Evolutionary conservation across 495 filamentous ascomycete species (phyloP), one percentile per base, ranked within the genome.

Genomic region (Hypoxylon lenormandii): DNA sequence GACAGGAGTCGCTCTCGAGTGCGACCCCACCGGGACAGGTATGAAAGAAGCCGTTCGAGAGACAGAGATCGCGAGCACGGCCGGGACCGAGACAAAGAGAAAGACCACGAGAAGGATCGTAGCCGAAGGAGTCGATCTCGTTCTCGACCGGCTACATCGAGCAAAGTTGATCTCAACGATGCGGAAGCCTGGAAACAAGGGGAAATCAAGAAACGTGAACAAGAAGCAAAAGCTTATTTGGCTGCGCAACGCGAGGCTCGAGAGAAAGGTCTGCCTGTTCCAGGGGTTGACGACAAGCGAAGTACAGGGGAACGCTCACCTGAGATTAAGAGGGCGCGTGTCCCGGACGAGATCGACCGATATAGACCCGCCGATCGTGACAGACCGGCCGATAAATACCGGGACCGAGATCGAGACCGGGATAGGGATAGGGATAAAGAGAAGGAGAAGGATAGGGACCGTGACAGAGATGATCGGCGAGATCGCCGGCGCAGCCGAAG

Each of bases 141-240:
- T 8, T 80, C 80, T 16, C 76, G 77, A 10, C 72, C 71, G 5
- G 60, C 48, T 7, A 76, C 74, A 6, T 70, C 74, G 8, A 74
- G 60, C 47, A 73, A 71, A 23, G 55, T 52, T 23, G 54, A 58
- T 22, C 21, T 72, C 13, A 72, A 50, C 5, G 72, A 74, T 33
- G 70, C 73, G 26, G 81, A 81, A 72, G 80, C 78, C 2, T 82
- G 81, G 82, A 86, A 85, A 61, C 82, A 82, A 58, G 79, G 77
- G 38, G 83, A 85, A 68, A 81, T 84, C 48, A 84, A 80, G 74
- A 81, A 83, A 60, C 82, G 84, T n/a, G 84, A 86, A 59, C 78
- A 81, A 54, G 84, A 87, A 75, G 84, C 84, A n/a, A 86, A 84
- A 64, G 81, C 81, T 12, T 87, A 86, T 64, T 75, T 85, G 13